Evolutionary conservation across 768 basidiomycete species (phyloP), one percentile per base, ranked within the genome.

Genomic region (Termitomyces sp.): DNA sequence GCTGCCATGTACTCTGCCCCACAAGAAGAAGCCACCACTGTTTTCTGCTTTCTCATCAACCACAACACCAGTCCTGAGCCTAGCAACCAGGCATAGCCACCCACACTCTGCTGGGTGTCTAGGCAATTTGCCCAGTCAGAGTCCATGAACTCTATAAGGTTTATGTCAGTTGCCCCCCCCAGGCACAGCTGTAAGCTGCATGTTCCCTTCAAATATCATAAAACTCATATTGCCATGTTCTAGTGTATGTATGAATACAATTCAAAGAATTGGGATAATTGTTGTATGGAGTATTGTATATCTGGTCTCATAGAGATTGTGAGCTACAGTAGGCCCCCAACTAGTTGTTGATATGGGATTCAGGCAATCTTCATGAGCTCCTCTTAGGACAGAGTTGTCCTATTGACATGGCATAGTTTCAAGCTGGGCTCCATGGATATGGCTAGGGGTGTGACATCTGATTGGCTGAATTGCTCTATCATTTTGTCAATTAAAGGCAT

Each of bases 401-500:
- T 38, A 12, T 40, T 3, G 3, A 25, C 37, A 2, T n/a, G 37
- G 11, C 40, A 15, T 20, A 73, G 61, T 5, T 60, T 63, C 20
- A 25, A 25, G 20, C 20, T 25, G 20, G 20, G 20, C 20, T 25
- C 20, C 20, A 25, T 25, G 20, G 72, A 73, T 0, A 54, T 65
- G 0, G 62, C 63, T 31, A 72, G 51, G 0, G 70, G 66, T 5
- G 63, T 29, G 5, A 66, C 56, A 9, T 55, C 37, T 12, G 65
- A 54, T 8, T 72, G 57, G 4, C 55, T 40, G 55, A 70, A 72
- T 0, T 52, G 58, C 0, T 25, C 20, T 25, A 25, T 25, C 20
- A 15, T 42, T 12, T 15, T 15, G 42, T 17, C 5, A 12, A 77
- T 68, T 56, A 74, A 72, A 0, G 68, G 51, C 2, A 20, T 10